phyloP scores from a whole-genome alignment of 768 basidiomycete genomes.

The Crepidotus variabilis region DNA sequence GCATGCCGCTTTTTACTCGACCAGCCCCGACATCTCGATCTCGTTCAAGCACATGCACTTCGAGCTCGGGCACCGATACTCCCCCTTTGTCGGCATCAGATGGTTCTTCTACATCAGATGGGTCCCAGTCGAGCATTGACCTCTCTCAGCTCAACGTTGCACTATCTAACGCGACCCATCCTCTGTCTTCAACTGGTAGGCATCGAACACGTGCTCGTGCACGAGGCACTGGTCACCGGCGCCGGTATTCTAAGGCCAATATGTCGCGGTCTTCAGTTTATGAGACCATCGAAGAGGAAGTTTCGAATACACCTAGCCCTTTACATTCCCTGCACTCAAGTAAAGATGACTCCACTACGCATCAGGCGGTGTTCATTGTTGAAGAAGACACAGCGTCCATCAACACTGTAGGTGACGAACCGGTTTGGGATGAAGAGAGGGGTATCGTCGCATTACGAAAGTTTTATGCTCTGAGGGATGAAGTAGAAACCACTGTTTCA shows the following conservation, averaged over 20 bases:
- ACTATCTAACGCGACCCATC: conserved; percentile 53
- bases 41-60: conserved; percentile 67
- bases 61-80: conserved; percentile 65
- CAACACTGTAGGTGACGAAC: conserved; percentile 34
- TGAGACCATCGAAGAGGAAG: conserved; percentile 78
- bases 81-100: conserved; percentile 70
- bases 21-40: conserved; percentile 46
- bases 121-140: conserved; percentile 78
- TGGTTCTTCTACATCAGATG: conserved; percentile 63
- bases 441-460: conserved; percentile 61
- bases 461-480: conserved; percentile 66
- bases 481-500: conserved; percentile 59
- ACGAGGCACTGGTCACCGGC: conserved; percentile 66
- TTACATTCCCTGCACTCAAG: conserved; percentile 26
- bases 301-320: conserved; percentile 29
- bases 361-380: conserved; percentile 49
- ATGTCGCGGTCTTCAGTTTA: conserved; percentile 68
- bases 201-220: conserved; percentile 46
- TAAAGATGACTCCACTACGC: conserved; percentile 23
- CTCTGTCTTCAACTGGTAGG: conserved; percentile 39
- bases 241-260: conserved; percentile 61
- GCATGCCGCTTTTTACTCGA: conserved; percentile 58
- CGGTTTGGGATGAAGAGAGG: conserved; percentile 65
- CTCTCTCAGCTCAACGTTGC: conserved; percentile 54
- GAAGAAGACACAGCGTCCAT: conserved; percentile 52